Conservation (phyloP, 805 yeast genomes). For the Starmerella sirachaensis region DNA sequence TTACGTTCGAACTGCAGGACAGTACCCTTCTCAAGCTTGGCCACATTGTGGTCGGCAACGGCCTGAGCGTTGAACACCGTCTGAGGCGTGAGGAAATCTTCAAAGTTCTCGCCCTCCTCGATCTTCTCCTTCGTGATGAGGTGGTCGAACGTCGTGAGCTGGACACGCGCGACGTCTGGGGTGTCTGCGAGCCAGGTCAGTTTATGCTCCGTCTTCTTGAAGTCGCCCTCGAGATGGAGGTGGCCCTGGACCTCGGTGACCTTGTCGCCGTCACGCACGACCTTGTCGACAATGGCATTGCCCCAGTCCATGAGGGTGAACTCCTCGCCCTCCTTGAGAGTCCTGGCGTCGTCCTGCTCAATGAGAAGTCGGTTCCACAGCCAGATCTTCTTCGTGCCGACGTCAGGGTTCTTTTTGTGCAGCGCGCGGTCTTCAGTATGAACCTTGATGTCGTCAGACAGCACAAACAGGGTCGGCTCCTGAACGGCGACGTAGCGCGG, state of each 20-base stretch:
- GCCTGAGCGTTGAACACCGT: constrained; percentile 77
- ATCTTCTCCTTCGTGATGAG: constrained; percentile 88
- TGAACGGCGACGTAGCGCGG: constrained; percentile 82
- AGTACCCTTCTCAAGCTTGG: constrained; percentile 69
- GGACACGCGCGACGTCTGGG: constrained; percentile 55
- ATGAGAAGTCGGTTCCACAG: constrained; percentile 52
- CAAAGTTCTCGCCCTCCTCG: constrained; percentile 88
- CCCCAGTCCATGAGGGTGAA: constrained; percentile 99
- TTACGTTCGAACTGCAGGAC: constrained; percentile 92
- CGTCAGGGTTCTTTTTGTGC: constrained; percentile 89
- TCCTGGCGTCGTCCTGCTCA: constrained; percentile 75
- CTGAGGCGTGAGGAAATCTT: constrained; percentile 76
- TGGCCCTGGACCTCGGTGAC: constrained; percentile 61
- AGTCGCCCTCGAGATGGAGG: constrained; percentile 87
- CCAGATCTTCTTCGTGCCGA: constrained; percentile 73
- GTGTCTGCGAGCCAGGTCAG: constrained; percentile 89
- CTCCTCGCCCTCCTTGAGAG: constrained; percentile 75
- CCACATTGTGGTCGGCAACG: constrained; percentile 67
- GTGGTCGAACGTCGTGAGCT: constrained; percentile 84
- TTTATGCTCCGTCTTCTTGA: constrained; percentile 91
- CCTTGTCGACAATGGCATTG: constrained; percentile 66
- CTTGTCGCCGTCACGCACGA: constrained; percentile 47
- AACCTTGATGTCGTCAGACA: constrained; percentile 53
- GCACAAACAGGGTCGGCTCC: constrained; percentile 56
- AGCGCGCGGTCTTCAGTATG: constrained; percentile 70